These are phyloP conservation scores for Diaporthe velutina DNA, from an alignment of 2,329 filamentous ascomycete species.

Conservation along the genomic window DNA sequence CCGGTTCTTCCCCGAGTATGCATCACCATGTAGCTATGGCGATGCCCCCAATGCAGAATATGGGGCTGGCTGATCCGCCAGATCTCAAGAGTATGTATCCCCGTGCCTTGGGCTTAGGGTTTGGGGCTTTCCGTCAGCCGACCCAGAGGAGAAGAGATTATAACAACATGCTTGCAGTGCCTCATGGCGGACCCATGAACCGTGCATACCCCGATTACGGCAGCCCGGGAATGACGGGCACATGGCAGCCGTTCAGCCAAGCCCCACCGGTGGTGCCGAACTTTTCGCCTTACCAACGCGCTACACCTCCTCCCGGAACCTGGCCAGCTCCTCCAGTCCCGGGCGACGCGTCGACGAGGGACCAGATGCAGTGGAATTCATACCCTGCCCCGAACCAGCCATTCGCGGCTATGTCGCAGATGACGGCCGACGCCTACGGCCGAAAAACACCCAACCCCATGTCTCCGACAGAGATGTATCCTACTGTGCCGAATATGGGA, in stretches of 20 bases:
- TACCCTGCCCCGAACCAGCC: conserved; percentile 56
- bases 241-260: conserved; percentile 64
- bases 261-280: conserved; percentile 63
- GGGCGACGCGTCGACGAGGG: conserved; percentile 53
- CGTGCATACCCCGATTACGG: conserved; percentile 55
- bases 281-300: conserved; percentile 63
- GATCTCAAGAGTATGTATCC: conserved; percentile 59
- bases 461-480: conserved; percentile 57
- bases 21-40: conserved; percentile 58
- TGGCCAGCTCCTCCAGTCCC: conserved; percentile 47
- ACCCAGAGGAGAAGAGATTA: background rate
- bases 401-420: conserved; percentile 56
- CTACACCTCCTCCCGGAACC: conserved; percentile 49
- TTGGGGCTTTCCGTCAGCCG: background rate
- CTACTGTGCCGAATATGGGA: conserved; percentile 44
- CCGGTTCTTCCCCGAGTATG: conserved; percentile 63
- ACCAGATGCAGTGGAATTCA: conserved; percentile 59
- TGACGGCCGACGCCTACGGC: conserved; percentile 53
- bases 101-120: background rate
- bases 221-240: conserved; percentile 51
- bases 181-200: conserved; percentile 15
- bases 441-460: conserved; percentile 55
- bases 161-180: conserved; percentile 25
- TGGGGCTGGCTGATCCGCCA: conserved; percentile 52
- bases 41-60: conserved; percentile 59